A percentile compares a stretch with the other conserved stretches of the same genome.
These are phyloP conservation scores for Escallonia herrerae DNA, from an alignment of 129 eudicot species.

Conservation along the genomic window DNA sequence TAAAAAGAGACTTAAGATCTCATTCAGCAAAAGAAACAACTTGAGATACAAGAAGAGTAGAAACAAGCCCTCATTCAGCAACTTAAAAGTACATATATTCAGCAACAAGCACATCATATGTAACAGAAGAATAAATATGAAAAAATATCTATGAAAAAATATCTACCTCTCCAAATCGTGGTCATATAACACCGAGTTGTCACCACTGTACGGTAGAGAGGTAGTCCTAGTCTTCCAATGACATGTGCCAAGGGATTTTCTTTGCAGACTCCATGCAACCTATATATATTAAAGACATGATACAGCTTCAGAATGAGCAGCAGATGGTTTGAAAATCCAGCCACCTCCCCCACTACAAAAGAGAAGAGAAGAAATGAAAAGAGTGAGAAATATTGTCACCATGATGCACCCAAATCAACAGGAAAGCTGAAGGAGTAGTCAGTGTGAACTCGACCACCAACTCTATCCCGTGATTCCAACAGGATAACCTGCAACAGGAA, in stretches of 20 bases:
- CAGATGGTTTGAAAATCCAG: not conserved
- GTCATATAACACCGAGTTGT: conserved; percentile 94
- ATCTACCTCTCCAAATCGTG: conserved; percentile 89
- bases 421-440: conserved; percentile 96
- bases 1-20: no score
- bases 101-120: no score
- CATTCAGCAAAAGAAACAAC: no score
- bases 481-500: conserved; percentile 51
- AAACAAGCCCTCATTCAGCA: no score
- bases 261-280: conserved; percentile 98
- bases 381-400: conserved; percentile 32
- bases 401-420: conserved; percentile 92
- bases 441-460: conserved; percentile 93
- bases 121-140: no score
- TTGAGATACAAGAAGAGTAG: no score
- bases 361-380: not conserved
- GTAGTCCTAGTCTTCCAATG: conserved; percentile 80
- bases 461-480: conserved; percentile 88
- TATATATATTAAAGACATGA: conserved; percentile 13
- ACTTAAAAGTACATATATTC: no score
- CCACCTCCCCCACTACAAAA: no score
- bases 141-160: no score
- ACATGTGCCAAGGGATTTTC: conserved; percentile 94
- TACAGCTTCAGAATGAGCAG: not conserved
- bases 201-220: conserved; percentile 95